These are phyloP conservation scores for Pseudovirgaria hyperparasitica DNA, from an alignment of 2,329 filamentous ascomycete genomes.

Conservation along the genomic window DNA sequence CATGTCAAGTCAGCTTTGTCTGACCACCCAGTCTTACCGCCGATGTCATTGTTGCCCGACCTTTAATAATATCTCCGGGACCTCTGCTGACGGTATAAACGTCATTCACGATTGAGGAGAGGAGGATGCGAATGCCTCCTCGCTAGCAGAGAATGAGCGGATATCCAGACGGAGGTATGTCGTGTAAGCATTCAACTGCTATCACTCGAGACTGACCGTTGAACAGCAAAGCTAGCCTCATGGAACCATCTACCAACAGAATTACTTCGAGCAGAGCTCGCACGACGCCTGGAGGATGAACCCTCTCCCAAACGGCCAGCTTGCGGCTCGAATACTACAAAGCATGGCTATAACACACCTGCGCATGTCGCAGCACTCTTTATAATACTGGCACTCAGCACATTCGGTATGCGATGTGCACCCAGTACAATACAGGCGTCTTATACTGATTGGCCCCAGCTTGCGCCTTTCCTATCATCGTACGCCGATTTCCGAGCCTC, in stretches of 20 bases:
- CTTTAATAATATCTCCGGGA: too few relatives aligned
- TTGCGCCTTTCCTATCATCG: slow-evolving; percentile 27
- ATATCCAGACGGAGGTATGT: too few relatives aligned
- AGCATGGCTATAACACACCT: slow-evolving; percentile 40
- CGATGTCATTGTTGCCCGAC: too few relatives aligned
- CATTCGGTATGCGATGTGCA: slow-evolving; percentile 27
- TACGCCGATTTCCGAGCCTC: slow-evolving; percentile 23
- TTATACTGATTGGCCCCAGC: slow-evolving; percentile 10
- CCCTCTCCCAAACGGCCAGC: too few relatives aligned
- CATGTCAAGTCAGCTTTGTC: too few relatives aligned
- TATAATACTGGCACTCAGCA: slow-evolving; percentile 43
- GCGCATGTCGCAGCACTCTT: slow-evolving; percentile 46
- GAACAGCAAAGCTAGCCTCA: slow-evolving; percentile 6
- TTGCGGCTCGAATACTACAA: slow-evolving; percentile 37
- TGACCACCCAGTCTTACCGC: too few relatives aligned
- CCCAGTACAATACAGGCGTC: not conserved
- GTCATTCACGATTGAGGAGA: too few relatives aligned
- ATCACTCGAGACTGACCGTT: slow-evolving; percentile 1
- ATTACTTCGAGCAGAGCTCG: slow-evolving; percentile 36
- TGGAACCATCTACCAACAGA: slow-evolving; percentile 28
- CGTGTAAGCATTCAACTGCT: too few relatives aligned
- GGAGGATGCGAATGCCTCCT: too few relatives aligned
- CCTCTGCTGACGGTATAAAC: too few relatives aligned
- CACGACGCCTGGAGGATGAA: slow-evolving; percentile 32
- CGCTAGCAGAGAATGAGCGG: too few relatives aligned